phyloP scores from a whole-genome alignment of 192 early-diverging fungal species.

The Rhizoclosmatium globosum region DNA sequence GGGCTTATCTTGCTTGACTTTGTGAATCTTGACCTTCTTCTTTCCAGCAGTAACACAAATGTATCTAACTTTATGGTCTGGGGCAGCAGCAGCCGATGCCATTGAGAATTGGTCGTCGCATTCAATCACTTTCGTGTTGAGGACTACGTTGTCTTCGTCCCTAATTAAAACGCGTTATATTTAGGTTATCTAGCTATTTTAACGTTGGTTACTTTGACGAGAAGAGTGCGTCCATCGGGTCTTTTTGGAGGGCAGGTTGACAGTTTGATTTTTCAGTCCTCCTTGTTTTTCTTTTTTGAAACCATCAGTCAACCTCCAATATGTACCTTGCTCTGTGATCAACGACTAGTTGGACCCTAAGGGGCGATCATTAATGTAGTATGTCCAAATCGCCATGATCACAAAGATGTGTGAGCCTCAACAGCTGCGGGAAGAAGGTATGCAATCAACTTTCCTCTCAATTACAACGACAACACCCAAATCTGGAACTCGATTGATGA shows the following conservation, averaged over 20 bases:
- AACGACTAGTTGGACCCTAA: no score
- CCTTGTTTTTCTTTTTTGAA: constrained; percentile 8
- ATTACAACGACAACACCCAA: not conserved
- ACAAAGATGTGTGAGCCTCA: no score
- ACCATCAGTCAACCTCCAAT: not conserved
- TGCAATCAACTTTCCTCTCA: not conserved
- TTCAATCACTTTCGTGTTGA: not conserved
- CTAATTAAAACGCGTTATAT: not conserved
- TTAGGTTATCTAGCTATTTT: not conserved
- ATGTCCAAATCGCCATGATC: no score
- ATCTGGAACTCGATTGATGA: constrained; percentile 11
- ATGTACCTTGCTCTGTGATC: no score
- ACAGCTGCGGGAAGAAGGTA: no score
- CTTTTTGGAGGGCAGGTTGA: not conserved
- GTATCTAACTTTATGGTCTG: not conserved
- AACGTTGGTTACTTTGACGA: constrained; percentile 14
- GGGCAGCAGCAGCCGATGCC: not conserved
- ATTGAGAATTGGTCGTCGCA: constrained; percentile 33
- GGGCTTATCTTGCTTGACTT: constrained; percentile 50
- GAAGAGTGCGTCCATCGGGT: constrained; percentile 8
- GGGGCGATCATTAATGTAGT: no score
- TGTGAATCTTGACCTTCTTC: constrained; percentile 48
- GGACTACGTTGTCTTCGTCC: constrained; percentile 19
- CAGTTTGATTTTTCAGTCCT: not conserved
- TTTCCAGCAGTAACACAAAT: not conserved